Evolutionary conservation across 1,284 basidiomycete genomes (phyloP), one percentile per base, ranked within the genome.

Genomic region (Puccinia polysora): DNA sequence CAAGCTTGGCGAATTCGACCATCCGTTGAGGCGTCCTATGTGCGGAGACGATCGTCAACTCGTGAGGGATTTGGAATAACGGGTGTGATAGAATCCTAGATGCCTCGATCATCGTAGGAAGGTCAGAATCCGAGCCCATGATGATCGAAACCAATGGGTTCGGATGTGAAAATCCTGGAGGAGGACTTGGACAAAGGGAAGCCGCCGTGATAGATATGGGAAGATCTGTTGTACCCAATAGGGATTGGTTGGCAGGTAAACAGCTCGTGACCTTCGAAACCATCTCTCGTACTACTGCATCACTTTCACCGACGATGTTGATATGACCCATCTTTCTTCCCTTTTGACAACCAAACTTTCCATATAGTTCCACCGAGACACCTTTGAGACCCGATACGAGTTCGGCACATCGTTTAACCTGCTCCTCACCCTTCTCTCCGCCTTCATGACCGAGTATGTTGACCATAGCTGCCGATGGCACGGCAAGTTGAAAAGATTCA

Each of bases 311-410:
- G 7, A 93, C 89, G 73, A 98, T 79, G 30, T 94, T 98, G 78
- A 97, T 87, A 80, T 98, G 96, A 0, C 95, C 95, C 92, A 98
- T 97, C 83, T 99, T 99, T 70, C 95, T 84, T 12, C 94, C 95
- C 76, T 87, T 88, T 53, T 94, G 84, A 78, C 87, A 91, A 74
- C 90, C 91, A 6, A 86, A 82, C 81, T 99, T 99, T 52, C 95
- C 96, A 80, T 98, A 98, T 2, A 97, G 84, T 78, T 98, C 95
- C 2, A 90, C 85, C 2, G 85, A 84, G 0, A 91, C 87, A 2
- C 96, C 95, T 0, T 89, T 86, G 7, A 89, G 83, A 3, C 82
- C 78, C 45, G 89, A 81, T 2, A 90, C 86, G 47, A 83, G 80
- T 14, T 84, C 78, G 0, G 84, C 82, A 65, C 88, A 85, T 7